Evolutionary conservation across 192 early-diverging fungal species (phyloP), one percentile per base, ranked within the genome.

Genomic region (Dissophora ornata): DNA sequence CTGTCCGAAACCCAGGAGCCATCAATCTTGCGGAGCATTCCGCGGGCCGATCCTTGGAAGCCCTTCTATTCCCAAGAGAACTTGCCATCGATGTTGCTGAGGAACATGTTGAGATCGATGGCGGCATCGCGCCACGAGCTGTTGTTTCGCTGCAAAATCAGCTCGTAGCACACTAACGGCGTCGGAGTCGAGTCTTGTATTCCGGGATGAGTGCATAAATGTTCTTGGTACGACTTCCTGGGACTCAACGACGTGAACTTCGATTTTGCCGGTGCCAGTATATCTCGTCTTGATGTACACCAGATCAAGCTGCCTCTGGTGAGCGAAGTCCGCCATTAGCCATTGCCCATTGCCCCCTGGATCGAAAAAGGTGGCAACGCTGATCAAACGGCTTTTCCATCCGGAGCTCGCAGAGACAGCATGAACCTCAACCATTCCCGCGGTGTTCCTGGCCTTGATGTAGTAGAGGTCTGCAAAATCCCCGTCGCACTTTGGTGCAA

Each of bases 331-430:
- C 51, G 32, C 51, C 51, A 53, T 33, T 29, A 53, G 29, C 51
- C 51, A 50, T 33, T 19, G 51, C 30, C 51, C 51, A 53, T 53
- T 53, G 12, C 32, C 51, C 30, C 26, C 51, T 33, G 51, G 51
- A 33, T 4, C 26, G 3, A 29, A 53, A 53, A 29, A 53, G 13
- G 29, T 33, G 9, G 51, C 11, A 15, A 32, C 26, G 11, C 32
- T 6, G 51, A 53, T 13, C 51, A 53, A 10, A 32, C 30, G 51
- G 30, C 51, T 53, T 33, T 53, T 53, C 51, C 51, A 53, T 53
- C 48, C 48, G 25, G 51, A 33, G 18, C 51, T 33, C 51, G 26
- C 51, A 33, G 51, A 53, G 51, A 18, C 51, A 4, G 15, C 51
- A 53, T 53, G 30, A 33, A 29, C 51, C 51, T 33, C 15, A 33